phyloP scores from a whole-genome alignment of 257 asterid genomes.

The Linaria vulgaris region DNA sequence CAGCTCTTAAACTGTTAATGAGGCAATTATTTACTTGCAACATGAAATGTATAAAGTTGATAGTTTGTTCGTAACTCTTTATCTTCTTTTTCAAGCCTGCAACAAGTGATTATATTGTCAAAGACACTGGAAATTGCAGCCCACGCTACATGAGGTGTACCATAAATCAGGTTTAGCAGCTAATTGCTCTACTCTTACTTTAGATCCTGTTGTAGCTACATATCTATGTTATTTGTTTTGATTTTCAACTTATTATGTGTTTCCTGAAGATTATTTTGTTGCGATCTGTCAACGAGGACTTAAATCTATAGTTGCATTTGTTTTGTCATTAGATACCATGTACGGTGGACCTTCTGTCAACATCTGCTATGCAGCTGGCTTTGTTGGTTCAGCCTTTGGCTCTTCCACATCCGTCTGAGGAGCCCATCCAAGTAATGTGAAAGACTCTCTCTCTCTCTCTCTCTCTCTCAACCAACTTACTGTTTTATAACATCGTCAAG shows the following conservation, averaged over 20 bases:
- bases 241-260: conserved; percentile 14
- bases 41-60: conserved; percentile 3
- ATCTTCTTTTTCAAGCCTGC: conserved; percentile 71
- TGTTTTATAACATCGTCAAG: conserved; percentile 11
- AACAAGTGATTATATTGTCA: conserved; percentile 87
- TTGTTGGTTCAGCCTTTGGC: conserved; percentile 97
- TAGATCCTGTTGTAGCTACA: background rate
- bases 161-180: conserved; percentile 71
- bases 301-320: conserved; percentile 27
- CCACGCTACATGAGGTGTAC: conserved; percentile 98
- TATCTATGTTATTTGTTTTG: background rate
- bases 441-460: conserved; percentile 19
- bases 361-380: conserved; percentile 96
- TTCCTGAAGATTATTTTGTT: background rate
- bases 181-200: conserved; percentile 22
- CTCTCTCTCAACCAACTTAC: background rate
- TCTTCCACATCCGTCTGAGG: conserved; percentile 96
- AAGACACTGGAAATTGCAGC: conserved; percentile 96
- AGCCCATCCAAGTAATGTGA: conserved; percentile 79
- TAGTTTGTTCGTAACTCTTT: conserved; percentile 24
- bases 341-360: conserved; percentile 86
- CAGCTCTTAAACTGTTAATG: conserved; percentile 15
- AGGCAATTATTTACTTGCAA: conserved; percentile 16
- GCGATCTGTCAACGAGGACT: conserved; percentile 19
- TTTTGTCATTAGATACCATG: conserved; percentile 77